Conservation (phyloP, 441 rosid species). For the Sinapis alba region DNA sequence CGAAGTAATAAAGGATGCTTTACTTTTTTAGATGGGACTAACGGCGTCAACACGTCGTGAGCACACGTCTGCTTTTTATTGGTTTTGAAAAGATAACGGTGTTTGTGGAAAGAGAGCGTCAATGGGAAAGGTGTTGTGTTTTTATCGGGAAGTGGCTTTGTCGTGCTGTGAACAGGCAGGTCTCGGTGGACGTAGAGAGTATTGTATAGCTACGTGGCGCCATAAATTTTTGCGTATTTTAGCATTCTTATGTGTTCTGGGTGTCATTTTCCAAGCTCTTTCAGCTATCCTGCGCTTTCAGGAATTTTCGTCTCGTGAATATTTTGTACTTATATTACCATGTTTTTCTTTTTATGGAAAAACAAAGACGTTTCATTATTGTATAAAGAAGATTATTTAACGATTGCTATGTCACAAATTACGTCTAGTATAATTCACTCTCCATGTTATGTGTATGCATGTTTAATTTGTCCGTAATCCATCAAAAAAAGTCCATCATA, state of each 20-base stretch:
- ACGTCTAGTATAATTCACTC: no score
- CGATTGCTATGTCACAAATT: neutral
- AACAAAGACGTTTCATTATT: slow-evolving; percentile 39
- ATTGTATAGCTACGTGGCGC: slow-evolving; percentile 41
- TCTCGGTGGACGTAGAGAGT: slow-evolving; percentile 19
- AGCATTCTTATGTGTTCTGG: neutral
- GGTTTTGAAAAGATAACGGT: slow-evolving; percentile 47
- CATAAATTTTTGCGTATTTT: slow-evolving; percentile 20
- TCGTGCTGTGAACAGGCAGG: slow-evolving; percentile 55
- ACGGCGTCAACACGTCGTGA: slow-evolving; percentile 47
- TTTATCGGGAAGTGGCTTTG: slow-evolving; percentile 70
- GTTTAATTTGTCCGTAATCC: neutral
- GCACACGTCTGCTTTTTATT: slow-evolving; percentile 10
- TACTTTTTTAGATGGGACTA: slow-evolving; percentile 27
- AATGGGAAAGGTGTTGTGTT: slow-evolving; percentile 64
- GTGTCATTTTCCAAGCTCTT: slow-evolving; percentile 17
- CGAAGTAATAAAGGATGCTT: slow-evolving; percentile 54
- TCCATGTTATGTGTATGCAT: neutral
- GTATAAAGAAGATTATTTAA: neutral
- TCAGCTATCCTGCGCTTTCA: slow-evolving; percentile 15
- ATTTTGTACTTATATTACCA: slow-evolving; percentile 28
- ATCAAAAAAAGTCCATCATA: neutral
- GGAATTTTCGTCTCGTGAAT: slow-evolving; percentile 33
- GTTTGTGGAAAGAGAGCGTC: slow-evolving; percentile 48
- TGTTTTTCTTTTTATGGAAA: slow-evolving; percentile 39